Conservation (phyloP, 495 filamentous ascomycete genomes). For the Penicillium lividum region DNA sequence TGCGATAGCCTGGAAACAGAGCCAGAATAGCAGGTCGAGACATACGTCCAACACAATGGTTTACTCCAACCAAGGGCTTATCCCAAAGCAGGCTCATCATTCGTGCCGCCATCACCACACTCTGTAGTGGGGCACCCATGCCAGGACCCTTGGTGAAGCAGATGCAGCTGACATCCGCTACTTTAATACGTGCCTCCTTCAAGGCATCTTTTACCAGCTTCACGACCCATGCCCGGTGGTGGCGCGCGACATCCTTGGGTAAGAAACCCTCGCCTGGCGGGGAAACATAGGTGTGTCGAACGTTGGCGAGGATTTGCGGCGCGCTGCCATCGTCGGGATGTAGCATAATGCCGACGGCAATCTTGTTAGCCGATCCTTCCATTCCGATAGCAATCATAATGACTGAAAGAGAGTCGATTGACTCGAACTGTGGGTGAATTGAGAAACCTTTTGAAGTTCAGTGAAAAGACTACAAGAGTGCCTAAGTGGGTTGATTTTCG, state of each 20-base stretch:
- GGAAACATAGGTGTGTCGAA: conserved; percentile 89
- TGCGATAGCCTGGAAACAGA: neutral
- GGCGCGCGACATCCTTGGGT: conserved; percentile 90
- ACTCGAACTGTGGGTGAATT: neutral
- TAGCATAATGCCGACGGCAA: conserved; percentile 89
- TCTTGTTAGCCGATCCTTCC: conserved; percentile 97
- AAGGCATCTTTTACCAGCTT: conserved; percentile 76
- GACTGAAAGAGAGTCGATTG: conserved; percentile 7
- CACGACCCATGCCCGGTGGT: conserved; percentile 86
- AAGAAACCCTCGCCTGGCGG: conserved; percentile 94
- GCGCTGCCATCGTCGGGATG: conserved; percentile 66
- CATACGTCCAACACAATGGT: conserved; percentile 93
- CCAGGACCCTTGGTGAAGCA: conserved; percentile 95
- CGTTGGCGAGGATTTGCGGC: conserved; percentile 83
- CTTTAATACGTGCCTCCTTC: conserved; percentile 59
- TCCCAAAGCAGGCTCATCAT: conserved; percentile 82
- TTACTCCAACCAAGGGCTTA: conserved; percentile 87
- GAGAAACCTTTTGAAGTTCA: neutral
- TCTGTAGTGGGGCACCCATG: conserved; percentile 94
- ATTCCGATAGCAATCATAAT: conserved; percentile 85
- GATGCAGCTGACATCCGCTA: conserved; percentile 78
- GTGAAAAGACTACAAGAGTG: neutral
- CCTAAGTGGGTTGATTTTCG: conserved; percentile 11
- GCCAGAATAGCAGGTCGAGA: conserved; percentile 6
- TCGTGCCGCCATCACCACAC: conserved; percentile 81